Evolutionary conservation across 139 green algal genomes (phyloP), one percentile per base, ranked within the genome.

Genomic region (Microglena sp.): DNA sequence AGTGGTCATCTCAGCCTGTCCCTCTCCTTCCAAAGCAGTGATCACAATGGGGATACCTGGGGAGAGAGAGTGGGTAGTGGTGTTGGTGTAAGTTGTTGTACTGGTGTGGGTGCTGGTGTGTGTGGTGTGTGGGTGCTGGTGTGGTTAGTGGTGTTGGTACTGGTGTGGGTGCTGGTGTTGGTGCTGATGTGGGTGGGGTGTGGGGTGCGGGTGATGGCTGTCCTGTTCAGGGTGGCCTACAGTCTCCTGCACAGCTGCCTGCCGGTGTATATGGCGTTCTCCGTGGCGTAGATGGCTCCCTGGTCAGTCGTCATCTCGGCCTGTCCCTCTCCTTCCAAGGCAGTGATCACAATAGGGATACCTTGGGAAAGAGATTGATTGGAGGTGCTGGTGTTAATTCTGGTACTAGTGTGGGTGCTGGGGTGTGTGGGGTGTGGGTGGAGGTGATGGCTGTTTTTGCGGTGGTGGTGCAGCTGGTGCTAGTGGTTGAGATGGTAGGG

Each of bases 251-350:
- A 99, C 93, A 31, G 90, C 92, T 5, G 93, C 93, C 45, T 91
- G 93, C 93, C 98, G 36, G 89, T 95, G 74, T 93, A 90, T 2
- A 83, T 93, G 2, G 69, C 77, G 80, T 99, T 96, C 75, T 73
- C 72, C 6, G 93, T 99, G 8, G 93, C 87, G 72, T 99, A 99
- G 78, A 99, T 96, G 33, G 93, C 93, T 31, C 93, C 93, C 82
- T 90, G 76, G 64, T 98, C 93, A 2, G 93, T 99, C 30, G 83
- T 88, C 92, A 99, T 93, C 79, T 99, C 93, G n/a, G 92, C 92
- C 54, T 86, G 70, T 5, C 82, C 83, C 66, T 85, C 75, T 53
- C 82, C 87, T 8, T 69, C 44, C 63, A 92, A 70, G 0, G 89
- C 86, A n/a, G 72, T 86, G 36, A 96, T 80, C 30, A 90, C 72